Evolutionary conservation across 176 grass and related monocot genomes (phyloP).

Genomic region (Pontederia crassipes): DNA sequence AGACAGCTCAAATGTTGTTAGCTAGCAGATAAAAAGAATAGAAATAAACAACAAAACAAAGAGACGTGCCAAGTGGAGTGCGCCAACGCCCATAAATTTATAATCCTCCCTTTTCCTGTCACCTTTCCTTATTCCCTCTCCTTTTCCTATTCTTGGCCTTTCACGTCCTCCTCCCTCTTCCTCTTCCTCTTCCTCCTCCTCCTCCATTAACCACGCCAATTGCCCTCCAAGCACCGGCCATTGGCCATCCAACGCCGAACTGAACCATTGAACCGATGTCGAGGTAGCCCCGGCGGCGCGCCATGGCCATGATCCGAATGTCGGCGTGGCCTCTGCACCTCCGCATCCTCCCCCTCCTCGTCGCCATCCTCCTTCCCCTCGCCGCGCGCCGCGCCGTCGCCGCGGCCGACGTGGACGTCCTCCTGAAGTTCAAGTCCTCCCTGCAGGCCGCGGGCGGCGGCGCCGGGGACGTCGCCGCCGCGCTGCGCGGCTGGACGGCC

Average conservation of each 20-base stretch:
- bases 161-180: too few relatives aligned
- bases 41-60: too few relatives aligned
- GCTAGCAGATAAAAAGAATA: too few relatives aligned
- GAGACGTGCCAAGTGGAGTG: too few relatives aligned
- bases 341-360: slow-evolving; percentile 16
- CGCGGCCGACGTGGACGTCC: slow-evolving; percentile 20
- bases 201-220: background rate
- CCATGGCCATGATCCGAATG: slow-evolving; percentile 48
- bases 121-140: background rate
- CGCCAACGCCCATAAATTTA: background rate
- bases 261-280: background rate
- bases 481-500: slow-evolving; percentile 17
- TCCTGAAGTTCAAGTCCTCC: slow-evolving; percentile 26
- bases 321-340: slow-evolving; percentile 24
- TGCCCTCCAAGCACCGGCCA: background rate
- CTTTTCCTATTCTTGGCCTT: slow-evolving; percentile 84
- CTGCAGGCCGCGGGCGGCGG: background rate
- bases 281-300: background rate
- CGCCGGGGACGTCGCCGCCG: background rate
- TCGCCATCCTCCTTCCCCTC: background rate
- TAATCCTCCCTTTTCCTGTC: background rate
- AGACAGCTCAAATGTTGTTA: too few relatives aligned
- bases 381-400: background rate
- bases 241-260: background rate
- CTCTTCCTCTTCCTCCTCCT: background rate